phyloP scores from a whole-genome alignment of 2,329 filamentous ascomycete genomes.

The Penicillium sp. region DNA sequence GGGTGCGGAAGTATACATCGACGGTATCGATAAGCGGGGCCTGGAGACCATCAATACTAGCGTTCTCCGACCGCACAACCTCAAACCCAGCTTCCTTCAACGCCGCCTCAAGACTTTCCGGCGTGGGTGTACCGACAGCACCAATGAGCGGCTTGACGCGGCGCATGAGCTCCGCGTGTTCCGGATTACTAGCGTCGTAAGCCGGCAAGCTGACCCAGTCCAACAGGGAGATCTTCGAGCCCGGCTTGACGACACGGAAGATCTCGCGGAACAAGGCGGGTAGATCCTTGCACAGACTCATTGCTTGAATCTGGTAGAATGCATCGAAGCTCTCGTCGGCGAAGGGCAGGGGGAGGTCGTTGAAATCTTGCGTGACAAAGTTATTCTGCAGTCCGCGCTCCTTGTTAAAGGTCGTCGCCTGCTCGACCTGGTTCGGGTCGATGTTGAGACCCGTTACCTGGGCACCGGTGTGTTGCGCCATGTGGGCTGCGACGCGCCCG shows the following conservation, averaged over 20 bases:
- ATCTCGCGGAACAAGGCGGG: slow-evolving; percentile 50
- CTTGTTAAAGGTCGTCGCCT: slow-evolving; percentile 47
- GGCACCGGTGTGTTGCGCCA: slow-evolving; percentile 50
- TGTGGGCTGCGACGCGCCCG: slow-evolving; percentile 55
- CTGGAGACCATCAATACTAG: slow-evolving; percentile 52
- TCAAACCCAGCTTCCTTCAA: slow-evolving; percentile 49
- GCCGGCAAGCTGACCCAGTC: slow-evolving; percentile 55
- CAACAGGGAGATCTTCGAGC: slow-evolving; percentile 50
- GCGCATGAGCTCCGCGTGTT: slow-evolving; percentile 53
- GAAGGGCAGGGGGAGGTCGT: slow-evolving; percentile 53
- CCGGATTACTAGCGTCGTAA: slow-evolving; percentile 48
- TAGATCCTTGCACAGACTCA: slow-evolving; percentile 53
- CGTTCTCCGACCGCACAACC: slow-evolving; percentile 51
- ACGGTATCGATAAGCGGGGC: slow-evolving; percentile 55
- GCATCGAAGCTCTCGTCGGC: slow-evolving; percentile 51
- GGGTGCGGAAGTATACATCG: slow-evolving; percentile 54
- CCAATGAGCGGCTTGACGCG: slow-evolving; percentile 57
- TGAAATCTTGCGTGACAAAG: slow-evolving; percentile 54
- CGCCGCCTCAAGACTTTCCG: slow-evolving; percentile 47
- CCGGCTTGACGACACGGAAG: slow-evolving; percentile 51
- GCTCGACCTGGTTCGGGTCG: slow-evolving; percentile 52
- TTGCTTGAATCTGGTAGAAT: slow-evolving; percentile 59
- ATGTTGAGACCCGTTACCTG: slow-evolving; percentile 55
- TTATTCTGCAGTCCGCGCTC: slow-evolving; percentile 47
- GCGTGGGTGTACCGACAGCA: slow-evolving; percentile 55